phyloP scores from a whole-genome alignment of 129 eudicot species.

The Saussurea involucrata region DNA sequence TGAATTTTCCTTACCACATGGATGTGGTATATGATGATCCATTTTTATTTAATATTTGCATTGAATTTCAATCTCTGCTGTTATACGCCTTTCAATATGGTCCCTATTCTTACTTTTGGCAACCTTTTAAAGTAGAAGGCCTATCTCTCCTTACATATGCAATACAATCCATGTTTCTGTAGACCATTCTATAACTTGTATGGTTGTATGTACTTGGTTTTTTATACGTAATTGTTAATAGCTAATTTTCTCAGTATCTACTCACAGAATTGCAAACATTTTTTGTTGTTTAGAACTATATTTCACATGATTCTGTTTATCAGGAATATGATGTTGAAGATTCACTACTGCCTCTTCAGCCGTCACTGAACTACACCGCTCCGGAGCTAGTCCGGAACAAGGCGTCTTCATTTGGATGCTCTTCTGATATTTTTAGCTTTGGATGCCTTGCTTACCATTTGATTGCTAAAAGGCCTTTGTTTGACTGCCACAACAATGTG shows the following conservation, averaged over 20 bases:
- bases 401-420: conserved; percentile 62
- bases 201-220: too few relatives aligned
- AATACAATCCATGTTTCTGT: conserved; percentile 1
- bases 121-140: neutral
- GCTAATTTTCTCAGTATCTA: neutral
- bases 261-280: conserved; percentile 1
- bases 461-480: conserved; percentile 85
- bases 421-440: conserved; percentile 90
- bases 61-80: neutral
- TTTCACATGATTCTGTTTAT: conserved; percentile 32
- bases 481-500: conserved; percentile 97
- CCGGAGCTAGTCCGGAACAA: conserved; percentile 87
- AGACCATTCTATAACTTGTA: neutral
- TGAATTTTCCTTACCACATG: neutral
- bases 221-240: neutral
- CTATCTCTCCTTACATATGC: neutral
- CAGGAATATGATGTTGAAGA: conserved; percentile 99
- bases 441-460: conserved; percentile 92
- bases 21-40: neutral
- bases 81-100: neutral
- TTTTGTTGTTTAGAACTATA: conserved; percentile 7
- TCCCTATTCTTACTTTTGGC: neutral
- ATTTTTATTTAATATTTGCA: neutral
- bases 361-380: conserved; percentile 92
- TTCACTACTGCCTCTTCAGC: conserved; percentile 91